Evolutionary conservation across 306 rosid genomes (phyloP).

Genomic region (Luffa aegyptiaca): DNA sequence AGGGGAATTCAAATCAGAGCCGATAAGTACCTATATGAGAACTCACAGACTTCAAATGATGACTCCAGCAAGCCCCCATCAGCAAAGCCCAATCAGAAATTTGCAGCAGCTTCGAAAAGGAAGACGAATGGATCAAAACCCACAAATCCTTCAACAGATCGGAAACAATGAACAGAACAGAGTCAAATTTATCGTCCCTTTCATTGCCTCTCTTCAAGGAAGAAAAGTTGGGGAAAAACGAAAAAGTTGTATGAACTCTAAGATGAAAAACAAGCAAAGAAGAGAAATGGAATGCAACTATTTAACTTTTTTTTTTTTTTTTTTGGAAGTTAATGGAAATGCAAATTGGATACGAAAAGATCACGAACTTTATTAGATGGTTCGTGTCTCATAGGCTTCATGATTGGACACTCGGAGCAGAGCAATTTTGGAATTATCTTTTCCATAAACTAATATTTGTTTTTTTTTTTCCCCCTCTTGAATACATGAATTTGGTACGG

Average conservation of each 20-base stretch:
- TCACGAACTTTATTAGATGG: constrained; percentile 16
- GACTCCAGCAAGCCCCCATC: constrained; percentile 98
- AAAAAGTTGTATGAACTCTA: not conserved
- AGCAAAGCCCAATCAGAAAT: constrained; percentile 18
- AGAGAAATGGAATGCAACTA: not conserved
- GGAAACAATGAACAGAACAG: constrained; percentile 1
- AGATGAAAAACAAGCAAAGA: not conserved
- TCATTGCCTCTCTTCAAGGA: not conserved
- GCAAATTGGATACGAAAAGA: constrained; percentile 9
- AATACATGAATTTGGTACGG: not conserved
- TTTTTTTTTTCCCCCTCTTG: not conserved
- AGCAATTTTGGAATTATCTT: not conserved
- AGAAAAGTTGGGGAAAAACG: not conserved
- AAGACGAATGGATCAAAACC: not conserved
- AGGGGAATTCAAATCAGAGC: not conserved
- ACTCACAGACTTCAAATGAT: constrained; percentile 54
- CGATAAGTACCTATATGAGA: constrained; percentile 47
- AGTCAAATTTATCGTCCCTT: not conserved
- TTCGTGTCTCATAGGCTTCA: constrained; percentile 11
- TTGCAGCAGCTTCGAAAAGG: constrained; percentile 19
- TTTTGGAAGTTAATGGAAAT: not conserved
- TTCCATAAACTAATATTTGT: not conserved
- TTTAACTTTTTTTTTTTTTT: not conserved
- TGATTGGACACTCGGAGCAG: constrained; percentile 12
- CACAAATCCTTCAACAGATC: not conserved